Base-by-base conservation (phyloP, 2,329 filamentous ascomycete genomes). In the Arthrobotrys pseudoclavata region DNA sequence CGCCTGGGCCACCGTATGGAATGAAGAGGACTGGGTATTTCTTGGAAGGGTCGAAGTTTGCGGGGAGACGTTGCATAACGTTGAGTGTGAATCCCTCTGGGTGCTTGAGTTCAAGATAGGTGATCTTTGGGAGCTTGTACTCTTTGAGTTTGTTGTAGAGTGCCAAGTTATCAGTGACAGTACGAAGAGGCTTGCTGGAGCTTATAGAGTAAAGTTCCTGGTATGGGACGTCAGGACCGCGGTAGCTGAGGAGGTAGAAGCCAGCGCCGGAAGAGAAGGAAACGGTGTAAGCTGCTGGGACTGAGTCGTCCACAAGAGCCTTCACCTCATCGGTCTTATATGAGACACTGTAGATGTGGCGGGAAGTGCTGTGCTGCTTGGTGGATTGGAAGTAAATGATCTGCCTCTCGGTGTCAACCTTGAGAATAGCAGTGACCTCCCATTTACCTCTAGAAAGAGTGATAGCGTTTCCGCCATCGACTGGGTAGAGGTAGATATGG, bases 21-120 rank as follows among this genome's bases (percentile, higher is more conserved):
- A 88, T 89, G 81, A 92, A 89, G 0, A 92, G 84, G 1, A 89
- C 86, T 0, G 90, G 90, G 81, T 92, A 92, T 79, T 89, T 89
- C 83, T 89, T 89, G 13, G 83, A 81, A 0, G 88, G 83, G 81
- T 90, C 86, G 79, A 92, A 92, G 82, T 89, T 89, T 12, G 89
- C 86, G 0, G 91, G 90, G 0, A 91, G 86, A 3, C 87, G 87
- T 80, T 91, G 87, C 86, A 89, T 89, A 31, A 91, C 89, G 81
- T 91, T 90, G 50, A 92, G 83, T 0, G 83, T 86, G 81, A 87
- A 89, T 7, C 89, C 89, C 22, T 88, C 87, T 0, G 89, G 88
- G 78, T 91, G 89, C 34, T 86, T 82, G 0, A 92, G 86, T 55
- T 90, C 89, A 63, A 89, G 87, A 83, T 89, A 91, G 7, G 87